A percentile compares a stretch with the other conserved stretches of the same genome.
These are phyloP conservation scores for Cryphonectria naterciae DNA, from an alignment of 2,329 filamentous ascomycete genomes.

Conservation along the genomic window DNA sequence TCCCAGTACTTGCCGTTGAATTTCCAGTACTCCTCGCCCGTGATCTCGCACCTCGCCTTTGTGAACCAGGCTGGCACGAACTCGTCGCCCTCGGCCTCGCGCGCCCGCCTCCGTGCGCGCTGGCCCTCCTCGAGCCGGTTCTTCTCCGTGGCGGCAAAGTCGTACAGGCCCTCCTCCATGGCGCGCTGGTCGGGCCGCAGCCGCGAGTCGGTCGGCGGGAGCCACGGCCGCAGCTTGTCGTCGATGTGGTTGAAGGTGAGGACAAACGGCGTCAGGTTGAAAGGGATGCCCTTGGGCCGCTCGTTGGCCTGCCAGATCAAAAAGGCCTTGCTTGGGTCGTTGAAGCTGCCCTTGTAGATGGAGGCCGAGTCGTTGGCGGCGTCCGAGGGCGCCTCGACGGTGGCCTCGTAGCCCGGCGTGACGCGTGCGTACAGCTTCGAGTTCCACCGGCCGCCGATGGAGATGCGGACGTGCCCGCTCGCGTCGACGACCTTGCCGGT, in stretches of 20 bases:
- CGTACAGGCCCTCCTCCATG: slow-evolving; percentile 98
- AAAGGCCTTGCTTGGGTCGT: slow-evolving; percentile 75
- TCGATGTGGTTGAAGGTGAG: slow-evolving; percentile 92
- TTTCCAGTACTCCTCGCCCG: slow-evolving; percentile 88
- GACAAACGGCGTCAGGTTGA: slow-evolving; percentile 94
- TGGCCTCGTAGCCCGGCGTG: slow-evolving; percentile 85
- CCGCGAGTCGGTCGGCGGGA: slow-evolving; percentile 94
- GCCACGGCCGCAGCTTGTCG: slow-evolving; percentile 73
- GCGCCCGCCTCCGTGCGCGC: slow-evolving; percentile 70
- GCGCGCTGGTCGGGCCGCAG: slow-evolving; percentile 91
- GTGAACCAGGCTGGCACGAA: slow-evolving; percentile 86
- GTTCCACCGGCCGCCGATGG: slow-evolving; percentile 94
- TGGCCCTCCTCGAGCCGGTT: slow-evolving; percentile 92
- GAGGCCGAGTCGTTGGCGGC: slow-evolving; percentile 32
- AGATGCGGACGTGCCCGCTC: slow-evolving; percentile 81
- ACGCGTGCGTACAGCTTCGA: slow-evolving; percentile 93
- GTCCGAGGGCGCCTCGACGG: slow-evolving; percentile 62
- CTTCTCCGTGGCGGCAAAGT: slow-evolving; percentile 91
- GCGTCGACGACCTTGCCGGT: slow-evolving; percentile 82
- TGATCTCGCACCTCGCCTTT: slow-evolving; percentile 72
- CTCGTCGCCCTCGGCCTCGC: slow-evolving; percentile 79
- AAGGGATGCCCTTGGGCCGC: slow-evolving; percentile 83
- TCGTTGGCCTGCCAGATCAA: slow-evolving; percentile 90
- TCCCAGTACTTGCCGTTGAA: slow-evolving; percentile 91
- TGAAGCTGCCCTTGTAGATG: slow-evolving; percentile 54